Evolutionary conservation across 2,329 filamentous ascomycete species (phyloP), one percentile per base, ranked within the genome.

Genomic region (Trichocomaceae sp.): DNA sequence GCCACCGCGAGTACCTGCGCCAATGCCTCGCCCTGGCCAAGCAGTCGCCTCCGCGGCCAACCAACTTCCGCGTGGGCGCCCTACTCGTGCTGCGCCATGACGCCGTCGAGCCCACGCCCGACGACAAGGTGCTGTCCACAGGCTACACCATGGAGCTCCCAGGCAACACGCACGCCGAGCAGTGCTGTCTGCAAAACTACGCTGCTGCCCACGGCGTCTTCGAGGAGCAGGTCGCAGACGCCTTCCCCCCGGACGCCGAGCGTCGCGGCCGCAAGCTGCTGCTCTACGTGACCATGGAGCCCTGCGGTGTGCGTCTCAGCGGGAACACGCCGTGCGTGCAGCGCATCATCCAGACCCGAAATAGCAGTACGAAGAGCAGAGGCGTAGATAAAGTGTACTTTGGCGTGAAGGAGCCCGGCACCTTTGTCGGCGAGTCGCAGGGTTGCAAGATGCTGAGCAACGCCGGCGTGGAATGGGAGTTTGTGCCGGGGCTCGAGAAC

Each of bases 141-240:
- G 92, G 93, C 53, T 97, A 92, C 74, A 96, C 93, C 0, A 80
- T 96, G 56, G 92, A 99, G 71, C 83, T 91, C 3, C 79, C 84
- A 0, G 93, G 92, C 42, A 99, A 99, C 74, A 97, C 93, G 0
- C 93, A 99, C 67, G 93, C 93, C 3, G 93, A 99, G 69, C 90
- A 99, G 74, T 92, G 87, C 70, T 95, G 90, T 66, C 80, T 99
- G 55, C 72, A 85, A 48, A 97, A 99, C 60, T 73, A 71, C 47
- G 72, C 71, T 2, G 63, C 67, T 8, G 62, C 62, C 0, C 67
- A 75, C 49, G 59, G 58, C 5, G 62, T 72, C 10, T 47, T 64
- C 5, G 70, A 74, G 4, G 72, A 74, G 3, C 54, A 62, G 12
- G 62, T 73, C 4, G 60, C 60, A 1, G 59, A 63, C 10, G 69